A percentile compares a stretch with the other conserved stretches of the same genome.
These are phyloP conservation scores for Coemansia sp. DNA, from an alignment of 192 early-diverging fungal species.

Conservation along the genomic window DNA sequence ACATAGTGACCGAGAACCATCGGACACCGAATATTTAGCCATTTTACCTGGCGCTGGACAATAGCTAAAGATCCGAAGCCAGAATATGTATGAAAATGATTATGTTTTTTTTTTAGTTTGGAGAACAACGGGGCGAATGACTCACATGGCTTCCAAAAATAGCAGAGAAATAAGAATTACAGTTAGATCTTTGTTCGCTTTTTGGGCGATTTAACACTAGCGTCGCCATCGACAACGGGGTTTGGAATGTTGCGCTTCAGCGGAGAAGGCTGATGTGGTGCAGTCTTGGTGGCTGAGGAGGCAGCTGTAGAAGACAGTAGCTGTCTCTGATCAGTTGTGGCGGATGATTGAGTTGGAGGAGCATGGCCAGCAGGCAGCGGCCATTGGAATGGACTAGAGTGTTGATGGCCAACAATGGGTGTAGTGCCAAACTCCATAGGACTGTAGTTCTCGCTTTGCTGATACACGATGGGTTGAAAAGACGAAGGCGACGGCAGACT, in stretches of 20 bases:
- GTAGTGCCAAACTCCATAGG: constrained; percentile 75
- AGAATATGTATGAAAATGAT: background rate
- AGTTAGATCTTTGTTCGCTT: constrained; percentile 18
- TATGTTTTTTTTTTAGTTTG: background rate
- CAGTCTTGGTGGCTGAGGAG: constrained; percentile 5
- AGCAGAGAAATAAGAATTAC: background rate
- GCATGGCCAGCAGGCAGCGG: constrained; percentile 44
- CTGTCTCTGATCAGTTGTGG: background rate
- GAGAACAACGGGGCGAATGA: background rate
- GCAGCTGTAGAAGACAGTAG: background rate
- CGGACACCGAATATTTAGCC: background rate
- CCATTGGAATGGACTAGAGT: constrained; percentile 68
- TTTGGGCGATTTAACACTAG: constrained; percentile 8
- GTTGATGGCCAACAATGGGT: constrained; percentile 63
- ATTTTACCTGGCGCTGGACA: background rate
- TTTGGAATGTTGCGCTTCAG: constrained; percentile 40
- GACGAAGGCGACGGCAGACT: constrained; percentile 74
- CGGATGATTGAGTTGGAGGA: background rate
- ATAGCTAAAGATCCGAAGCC: background rate
- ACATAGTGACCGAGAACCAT: background rate
- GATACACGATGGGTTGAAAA: constrained; percentile 75
- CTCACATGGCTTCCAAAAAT: background rate
- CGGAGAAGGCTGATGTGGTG: constrained; percentile 52
- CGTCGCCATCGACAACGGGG: background rate
- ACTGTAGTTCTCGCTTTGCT: constrained; percentile 68